Conservation (phyloP, 306 rosid genomes). For the Acacia acuminata region DNA sequence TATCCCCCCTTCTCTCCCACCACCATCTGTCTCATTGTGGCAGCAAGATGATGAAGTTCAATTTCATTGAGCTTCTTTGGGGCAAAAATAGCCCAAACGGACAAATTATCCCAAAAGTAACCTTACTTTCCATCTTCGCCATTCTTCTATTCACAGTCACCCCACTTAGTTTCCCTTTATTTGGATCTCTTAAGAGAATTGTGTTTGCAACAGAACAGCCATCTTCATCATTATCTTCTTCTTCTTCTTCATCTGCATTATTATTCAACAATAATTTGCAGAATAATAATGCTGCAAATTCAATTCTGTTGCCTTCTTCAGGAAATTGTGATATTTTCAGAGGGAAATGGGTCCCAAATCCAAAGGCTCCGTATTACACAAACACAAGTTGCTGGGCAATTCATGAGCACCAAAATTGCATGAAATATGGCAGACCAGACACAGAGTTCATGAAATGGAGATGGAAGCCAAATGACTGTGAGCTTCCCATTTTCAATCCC, state of each 20-base stretch:
- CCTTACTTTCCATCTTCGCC: slow-evolving; percentile 48
- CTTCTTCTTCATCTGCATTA: not conserved
- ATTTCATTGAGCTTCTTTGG: slow-evolving; percentile 45
- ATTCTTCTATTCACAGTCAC: slow-evolving; percentile 52
- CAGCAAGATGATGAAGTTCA: slow-evolving; percentile 59
- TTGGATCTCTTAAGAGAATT: not conserved
- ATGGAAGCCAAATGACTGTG: slow-evolving; percentile 87
- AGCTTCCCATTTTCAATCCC: slow-evolving; percentile 74
- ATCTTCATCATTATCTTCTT: not conserved
- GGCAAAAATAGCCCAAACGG: slow-evolving; percentile 46
- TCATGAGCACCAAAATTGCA: slow-evolving; percentile 87
- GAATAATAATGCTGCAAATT: not conserved
- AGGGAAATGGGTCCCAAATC: slow-evolving; percentile 86
- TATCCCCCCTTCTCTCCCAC: slow-evolving; percentile 2
- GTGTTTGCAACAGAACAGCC: not conserved
- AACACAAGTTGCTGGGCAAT: slow-evolving; percentile 86
- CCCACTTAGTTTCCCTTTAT: no score
- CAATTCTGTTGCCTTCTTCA: not conserved
- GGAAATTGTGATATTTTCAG: slow-evolving; percentile 64
- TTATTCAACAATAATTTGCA: not conserved
- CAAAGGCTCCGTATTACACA: slow-evolving; percentile 76
- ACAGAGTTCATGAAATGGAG: slow-evolving; percentile 80
- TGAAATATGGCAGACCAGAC: slow-evolving; percentile 84
- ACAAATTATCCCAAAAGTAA: slow-evolving; percentile 50
- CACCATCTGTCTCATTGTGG: not conserved